Conservation (phyloP, 768 basidiomycete species). For the Rhodocollybia butyracea region DNA sequence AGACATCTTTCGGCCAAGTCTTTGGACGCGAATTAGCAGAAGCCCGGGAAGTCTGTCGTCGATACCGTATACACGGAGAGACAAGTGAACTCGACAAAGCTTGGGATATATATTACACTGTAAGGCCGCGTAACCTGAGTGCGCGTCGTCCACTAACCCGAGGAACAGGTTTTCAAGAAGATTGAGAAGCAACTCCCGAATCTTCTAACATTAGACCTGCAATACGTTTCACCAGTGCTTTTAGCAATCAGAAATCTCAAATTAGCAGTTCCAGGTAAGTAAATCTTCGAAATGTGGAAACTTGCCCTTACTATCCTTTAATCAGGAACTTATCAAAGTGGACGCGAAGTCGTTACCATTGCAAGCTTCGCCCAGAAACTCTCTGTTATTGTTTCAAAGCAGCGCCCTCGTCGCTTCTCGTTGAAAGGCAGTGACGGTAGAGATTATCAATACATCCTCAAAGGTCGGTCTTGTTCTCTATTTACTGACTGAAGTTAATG, state of each 20-base stretch:
- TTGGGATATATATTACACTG: constrained; percentile 98
- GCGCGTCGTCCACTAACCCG: background rate
- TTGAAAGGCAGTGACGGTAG: constrained; percentile 88
- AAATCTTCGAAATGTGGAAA: background rate
- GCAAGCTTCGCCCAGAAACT: constrained; percentile 84
- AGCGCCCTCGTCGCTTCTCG: constrained; percentile 86
- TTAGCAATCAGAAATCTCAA: constrained; percentile 88
- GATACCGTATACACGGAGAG: constrained; percentile 85
- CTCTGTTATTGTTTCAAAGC: constrained; percentile 94
- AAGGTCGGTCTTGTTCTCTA: constrained; percentile 50
- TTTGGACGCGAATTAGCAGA: constrained; percentile 92
- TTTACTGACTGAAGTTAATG: background rate
- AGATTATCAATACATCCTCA: constrained; percentile 89
- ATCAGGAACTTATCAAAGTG: constrained; percentile 88
- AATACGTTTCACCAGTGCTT: constrained; percentile 94
- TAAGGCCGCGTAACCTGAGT: constrained; percentile 34
- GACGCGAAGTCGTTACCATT: constrained; percentile 80
- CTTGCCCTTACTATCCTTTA: background rate
- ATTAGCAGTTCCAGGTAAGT: constrained; percentile 89
- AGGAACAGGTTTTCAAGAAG: constrained; percentile 93
- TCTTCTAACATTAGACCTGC: constrained; percentile 86
- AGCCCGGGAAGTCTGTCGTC: constrained; percentile 86
- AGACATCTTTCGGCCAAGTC: constrained; percentile 91
- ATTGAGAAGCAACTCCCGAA: constrained; percentile 92
- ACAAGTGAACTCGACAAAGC: constrained; percentile 90